A percentile compares a stretch with the other conserved stretches of the same genome.
phyloP scores from a whole-genome alignment of 2,329 filamentous ascomycete species.

The Zymoseptoria brevis region DNA sequence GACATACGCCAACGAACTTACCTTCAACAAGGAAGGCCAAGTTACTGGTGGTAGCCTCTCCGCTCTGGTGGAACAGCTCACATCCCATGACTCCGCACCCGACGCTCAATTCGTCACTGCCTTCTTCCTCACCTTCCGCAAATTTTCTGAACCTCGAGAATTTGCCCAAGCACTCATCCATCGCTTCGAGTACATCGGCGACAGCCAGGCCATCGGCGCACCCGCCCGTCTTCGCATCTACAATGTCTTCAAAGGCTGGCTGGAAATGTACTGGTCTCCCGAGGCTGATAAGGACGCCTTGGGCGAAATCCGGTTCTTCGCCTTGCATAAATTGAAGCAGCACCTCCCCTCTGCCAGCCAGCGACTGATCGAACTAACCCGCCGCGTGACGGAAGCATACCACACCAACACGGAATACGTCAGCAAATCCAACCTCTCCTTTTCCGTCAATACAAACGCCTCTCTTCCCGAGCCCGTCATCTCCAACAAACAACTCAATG shows the following conservation, averaged over 20 bases:
- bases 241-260: constrained; percentile 94
- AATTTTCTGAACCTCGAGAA: constrained; percentile 75
- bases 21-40: constrained; percentile 89
- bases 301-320: constrained; percentile 69
- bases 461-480: constrained; percentile 54
- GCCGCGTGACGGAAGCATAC: constrained; percentile 64
- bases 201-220: constrained; percentile 63
- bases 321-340: constrained; percentile 59
- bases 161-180: constrained; percentile 79
- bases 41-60: constrained; percentile 87
- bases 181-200: constrained; percentile 83
- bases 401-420: constrained; percentile 47
- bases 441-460: constrained; percentile 49
- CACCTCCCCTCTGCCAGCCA: constrained; percentile 69
- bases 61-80: constrained; percentile 88
- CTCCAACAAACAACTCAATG: constrained; percentile 65
- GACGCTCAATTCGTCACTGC: constrained; percentile 87
- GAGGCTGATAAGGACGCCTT: constrained; percentile 72
- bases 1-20: constrained; percentile 82
- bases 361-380: constrained; percentile 69
- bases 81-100: constrained; percentile 84
- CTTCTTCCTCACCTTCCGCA: constrained; percentile 91
- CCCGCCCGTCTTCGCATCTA: constrained; percentile 87
- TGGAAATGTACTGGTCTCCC: constrained; percentile 90
- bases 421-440: constrained; percentile 75